phyloP scores from a whole-genome alignment of 352 stramenopile genomes.

The Phytopythium montanum region DNA sequence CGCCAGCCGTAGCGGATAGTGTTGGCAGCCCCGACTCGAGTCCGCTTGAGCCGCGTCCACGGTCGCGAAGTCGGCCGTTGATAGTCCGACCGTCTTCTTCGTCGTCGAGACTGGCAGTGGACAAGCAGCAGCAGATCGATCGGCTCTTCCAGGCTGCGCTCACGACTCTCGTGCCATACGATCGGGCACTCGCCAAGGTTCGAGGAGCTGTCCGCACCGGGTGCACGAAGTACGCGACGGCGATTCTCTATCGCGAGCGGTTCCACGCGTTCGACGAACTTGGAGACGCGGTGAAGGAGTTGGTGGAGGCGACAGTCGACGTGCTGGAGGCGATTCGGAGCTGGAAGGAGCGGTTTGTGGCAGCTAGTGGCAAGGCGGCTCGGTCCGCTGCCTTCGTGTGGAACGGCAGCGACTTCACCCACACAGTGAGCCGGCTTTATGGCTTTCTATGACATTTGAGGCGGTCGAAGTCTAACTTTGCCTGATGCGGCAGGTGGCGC shows the following conservation, averaged over 20 bases:
- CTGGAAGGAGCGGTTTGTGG: conserved; percentile 23
- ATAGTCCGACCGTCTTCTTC: conserved; percentile 1
- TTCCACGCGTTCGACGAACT: conserved; percentile 68
- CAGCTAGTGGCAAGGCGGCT: not conserved
- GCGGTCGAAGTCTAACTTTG: not conserved
- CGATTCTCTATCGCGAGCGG: conserved; percentile 48
- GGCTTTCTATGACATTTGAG: not conserved
- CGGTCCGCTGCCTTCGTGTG: conserved; percentile 38
- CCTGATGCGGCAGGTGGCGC: conserved; percentile 25
- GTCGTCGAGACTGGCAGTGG: not conserved
- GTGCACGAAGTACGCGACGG: conserved; percentile 27
- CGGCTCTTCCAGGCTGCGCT: conserved; percentile 31
- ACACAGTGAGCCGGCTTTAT: conserved; percentile 17
- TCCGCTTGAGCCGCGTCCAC: conserved; percentile 11
- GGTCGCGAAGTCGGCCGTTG: conserved; percentile 1
- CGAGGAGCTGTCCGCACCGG: conserved; percentile 12
- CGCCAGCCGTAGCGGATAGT: not conserved
- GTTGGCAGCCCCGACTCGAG: not conserved
- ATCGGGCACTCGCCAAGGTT: conserved; percentile 23
- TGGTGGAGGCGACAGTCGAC: conserved; percentile 26
- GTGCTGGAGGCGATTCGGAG: conserved; percentile 33
- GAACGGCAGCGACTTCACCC: conserved; percentile 46
- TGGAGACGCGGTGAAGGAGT: conserved; percentile 17
- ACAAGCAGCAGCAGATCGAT: conserved; percentile 13
- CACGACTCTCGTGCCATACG: conserved; percentile 28